Evolutionary conservation across 2,329 filamentous ascomycete species (phyloP).

Genomic region (Colletotrichum sp.): DNA sequence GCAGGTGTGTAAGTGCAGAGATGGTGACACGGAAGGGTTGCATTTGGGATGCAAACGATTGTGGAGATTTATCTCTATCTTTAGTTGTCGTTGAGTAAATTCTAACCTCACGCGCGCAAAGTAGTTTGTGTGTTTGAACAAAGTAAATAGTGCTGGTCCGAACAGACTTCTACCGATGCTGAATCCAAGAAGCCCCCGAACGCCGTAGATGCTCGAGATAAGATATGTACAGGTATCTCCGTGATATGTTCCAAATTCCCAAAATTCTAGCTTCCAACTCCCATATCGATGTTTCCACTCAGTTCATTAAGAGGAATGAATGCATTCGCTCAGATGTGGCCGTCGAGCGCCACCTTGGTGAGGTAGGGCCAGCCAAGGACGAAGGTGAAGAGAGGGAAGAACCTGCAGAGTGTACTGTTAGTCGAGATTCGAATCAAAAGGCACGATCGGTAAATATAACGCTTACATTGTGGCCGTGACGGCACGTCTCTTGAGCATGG

Average conservation of each 20-base stretch:
- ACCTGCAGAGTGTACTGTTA: slow-evolving; percentile 1
- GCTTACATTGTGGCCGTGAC: slow-evolving; percentile 39
- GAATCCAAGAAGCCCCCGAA: neutral
- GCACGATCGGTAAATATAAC: neutral
- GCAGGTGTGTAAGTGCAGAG: slow-evolving; percentile 1
- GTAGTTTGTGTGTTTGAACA: neutral
- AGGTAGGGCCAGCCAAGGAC: slow-evolving; percentile 22
- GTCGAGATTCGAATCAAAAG: neutral
- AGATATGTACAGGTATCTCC: slow-evolving; percentile 19
- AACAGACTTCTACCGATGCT: slow-evolving; percentile 10
- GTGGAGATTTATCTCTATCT: neutral
- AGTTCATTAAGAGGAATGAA: neutral
- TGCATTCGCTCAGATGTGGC: neutral
- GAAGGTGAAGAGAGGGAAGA: neutral
- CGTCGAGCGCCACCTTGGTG: slow-evolving; percentile 1
- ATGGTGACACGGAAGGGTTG: neutral
- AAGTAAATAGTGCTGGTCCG: slow-evolving; percentile 11
- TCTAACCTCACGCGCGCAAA: neutral
- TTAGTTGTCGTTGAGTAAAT: neutral
- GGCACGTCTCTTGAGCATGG: slow-evolving; percentile 34
- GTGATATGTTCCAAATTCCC: neutral
- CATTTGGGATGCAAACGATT: neutral
- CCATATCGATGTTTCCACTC: neutral
- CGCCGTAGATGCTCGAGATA: slow-evolving; percentile 3
- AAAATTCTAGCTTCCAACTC: neutral